Evolutionary conservation across 805 yeast species (phyloP), one percentile per base, ranked within the genome.

Genomic region (Yarrowia sp.): DNA sequence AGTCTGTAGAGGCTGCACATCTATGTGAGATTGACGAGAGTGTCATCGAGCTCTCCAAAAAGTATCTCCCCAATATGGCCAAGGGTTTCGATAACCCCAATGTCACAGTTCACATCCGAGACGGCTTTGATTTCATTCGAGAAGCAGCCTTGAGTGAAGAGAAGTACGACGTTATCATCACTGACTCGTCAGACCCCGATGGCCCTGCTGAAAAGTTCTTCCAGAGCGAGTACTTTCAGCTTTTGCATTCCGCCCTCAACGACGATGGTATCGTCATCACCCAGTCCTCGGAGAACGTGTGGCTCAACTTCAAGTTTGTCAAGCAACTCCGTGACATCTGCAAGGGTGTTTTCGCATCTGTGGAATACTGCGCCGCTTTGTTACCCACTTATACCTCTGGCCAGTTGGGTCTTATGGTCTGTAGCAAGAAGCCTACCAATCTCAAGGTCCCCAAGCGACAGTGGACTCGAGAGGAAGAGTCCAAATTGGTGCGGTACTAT

Each of bases 301-400:
- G 96, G 96, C 82, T 92, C 70, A 96, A 92, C 79, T 81, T 93
- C 82, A 84, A 85, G 68, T 86, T 91, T 74, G 89, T 93, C 73
- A 83, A 88, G 73, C 84, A 89, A 70, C 84, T 93, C 79, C 89
- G 91, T 80, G 79, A 84, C 71, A 92, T 89, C 69, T 92, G 97
- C 78, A 77, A 81, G 69, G 84, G 85, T 68, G 91, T 93, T 51
- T 93, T 93, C 87, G 96, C 97, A 52, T 89, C 85, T 64, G 98
- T 88, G 44, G 95, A 89, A 74, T 92, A 92, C 76, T 92, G 96
- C 35, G 89, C 90, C 80, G 88, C 96, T 66, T 85, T 95, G 74
- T 91, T 92, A 70, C 99, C 99, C 74, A 92, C 98, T 66, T 93
- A 93, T 74, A 97, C 99, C 68, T 87, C 97, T 19, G 99, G 99